Base-by-base conservation (phyloP, 306 rosid genomes). In the Dryas drummondii region DNA sequence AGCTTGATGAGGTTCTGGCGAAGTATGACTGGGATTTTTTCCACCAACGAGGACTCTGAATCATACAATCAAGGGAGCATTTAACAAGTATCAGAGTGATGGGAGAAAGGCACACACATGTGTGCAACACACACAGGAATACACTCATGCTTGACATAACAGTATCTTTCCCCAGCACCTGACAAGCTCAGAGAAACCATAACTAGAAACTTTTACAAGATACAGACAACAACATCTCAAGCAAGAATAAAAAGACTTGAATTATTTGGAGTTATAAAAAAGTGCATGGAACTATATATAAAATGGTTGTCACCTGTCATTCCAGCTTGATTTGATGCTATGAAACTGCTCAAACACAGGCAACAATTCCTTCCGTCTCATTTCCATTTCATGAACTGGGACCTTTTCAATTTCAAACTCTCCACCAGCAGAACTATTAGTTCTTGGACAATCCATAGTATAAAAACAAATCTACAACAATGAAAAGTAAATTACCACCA, bases 281-380 rank as follows among this genome's bases (percentile, higher is more conserved):
- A 78, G 56, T 63, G 41, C n/a, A 54, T 51, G 68, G 64, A 83
- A 60, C 47, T 66, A 41, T 65, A 73, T 10, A 71, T 55, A 41
- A 46, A 75, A 74, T 8, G 55, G 68, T 72, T 71, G 80, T 75
- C 76, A 88, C 97, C 97, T 93, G 76, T 86, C 93, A 76, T 72
- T 84, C 96, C 93, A 90, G 82, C 80, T 82, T 27, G 89, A 82
- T 84, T 85, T 84, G 84, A 78, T 83, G 90, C 82, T 79, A 73
- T 79, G 91, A 72, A 91, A 89, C 85, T 91, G 90, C 81, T 91
- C 90, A 75, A 89, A 87, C 76, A 88, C 86, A 77, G 98, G 98
- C 72, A 93, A 81, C 81, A 89, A 76, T 76, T 91, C 98, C 88
- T 86, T 93, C 78, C 54, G 80, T 73, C 78, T 86, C 76, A 89